phyloP scores from a whole-genome alignment of 768 basidiomycete species.

The Kwoniella pini region DNA sequence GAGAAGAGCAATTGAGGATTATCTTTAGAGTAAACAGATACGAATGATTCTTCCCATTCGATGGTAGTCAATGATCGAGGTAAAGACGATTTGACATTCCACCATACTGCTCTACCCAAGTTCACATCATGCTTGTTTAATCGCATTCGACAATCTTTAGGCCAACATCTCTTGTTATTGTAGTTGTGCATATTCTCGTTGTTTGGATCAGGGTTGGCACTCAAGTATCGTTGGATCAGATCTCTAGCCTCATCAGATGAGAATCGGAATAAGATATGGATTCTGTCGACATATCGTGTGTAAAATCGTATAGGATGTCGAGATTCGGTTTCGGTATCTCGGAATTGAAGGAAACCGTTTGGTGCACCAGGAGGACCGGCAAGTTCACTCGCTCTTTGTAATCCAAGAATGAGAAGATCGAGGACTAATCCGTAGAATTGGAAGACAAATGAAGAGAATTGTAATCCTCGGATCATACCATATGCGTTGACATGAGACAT shows the following conservation, averaged over 20 bases:
- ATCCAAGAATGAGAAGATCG: conserved; percentile 89
- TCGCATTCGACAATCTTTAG: conserved; percentile 97
- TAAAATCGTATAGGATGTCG: conserved; percentile 97
- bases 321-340: conserved; percentile 91
- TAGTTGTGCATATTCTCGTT: conserved; percentile 99
- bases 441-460: conserved; percentile 99
- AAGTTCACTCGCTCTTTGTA: conserved; percentile 99
- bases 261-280: conserved; percentile 97
- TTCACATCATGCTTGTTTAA: conserved; percentile 99
- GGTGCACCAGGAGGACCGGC: conserved; percentile 96
- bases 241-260: conserved; percentile 95
- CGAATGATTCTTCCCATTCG: conserved; percentile 98
- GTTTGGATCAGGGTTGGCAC: conserved; percentile 94
- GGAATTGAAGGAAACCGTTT: conserved; percentile 94
- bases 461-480: conserved; percentile 93
- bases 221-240: conserved; percentile 95
- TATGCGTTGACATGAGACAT: conserved; percentile 99
- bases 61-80: conserved; percentile 96
- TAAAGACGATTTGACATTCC: conserved; percentile 97
- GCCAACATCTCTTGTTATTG: conserved; percentile 99
- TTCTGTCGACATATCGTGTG: conserved; percentile 90
- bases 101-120: conserved; percentile 94
- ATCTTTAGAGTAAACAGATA: conserved; percentile 94
- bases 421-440: conserved; percentile 96
- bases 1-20: conserved; percentile 97